Base-by-base conservation (phyloP, 352 stramenopile genomes). In the Pythium guiyangense region DNA sequence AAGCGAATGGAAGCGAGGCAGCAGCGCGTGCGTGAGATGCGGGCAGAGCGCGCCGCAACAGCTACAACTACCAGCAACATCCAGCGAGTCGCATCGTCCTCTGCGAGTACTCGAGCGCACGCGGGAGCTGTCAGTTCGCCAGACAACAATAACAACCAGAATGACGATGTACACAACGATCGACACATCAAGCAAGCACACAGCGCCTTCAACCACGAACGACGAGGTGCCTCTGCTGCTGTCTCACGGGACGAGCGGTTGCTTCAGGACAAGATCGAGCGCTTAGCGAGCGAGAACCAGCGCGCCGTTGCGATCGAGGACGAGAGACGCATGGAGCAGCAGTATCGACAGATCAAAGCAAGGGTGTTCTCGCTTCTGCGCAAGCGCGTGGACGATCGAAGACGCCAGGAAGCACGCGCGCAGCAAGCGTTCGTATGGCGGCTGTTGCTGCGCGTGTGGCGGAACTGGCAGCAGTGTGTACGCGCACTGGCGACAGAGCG, bases 1-100 rank as follows among this genome's bases (percentile, higher is more conserved):
- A 60, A 40, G 39, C 60, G 61, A 27, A 79, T 79, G 70, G 75
- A 81, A 40, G 56, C 60, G 47, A 55, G 75, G 29, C 68, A 83
- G 5, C 49, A 73, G 18, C 46, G 59, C 4, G 52, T 71, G 26
- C 57, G 65, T 29, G 48, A 79, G 55, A 64, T 51, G 45, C 50
- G 63, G 39, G 48, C 64, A 25, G 42, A 18, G 12, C 60, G 70
- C 22, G 72, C 14, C n/a, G 25, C 27, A 27, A 4, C 12, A 42
- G 3, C 42, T 34, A 2, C 15, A 34, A 10, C 20, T 9, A 4
- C 17, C 22, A 46, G 18, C 34, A 18, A 51, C 2, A 12, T 26
- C 18, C 17, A 53, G 17, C 39, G 14, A 43, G 39, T 3, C 39
- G 31, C 31, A 37, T 37, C 31, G 14, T 20, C 39, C 9, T 11